Evolutionary conservation across 352 stramenopile species (phyloP), one percentile per base, ranked within the genome.

Genomic region (Halophytophthora batemanensis): DNA sequence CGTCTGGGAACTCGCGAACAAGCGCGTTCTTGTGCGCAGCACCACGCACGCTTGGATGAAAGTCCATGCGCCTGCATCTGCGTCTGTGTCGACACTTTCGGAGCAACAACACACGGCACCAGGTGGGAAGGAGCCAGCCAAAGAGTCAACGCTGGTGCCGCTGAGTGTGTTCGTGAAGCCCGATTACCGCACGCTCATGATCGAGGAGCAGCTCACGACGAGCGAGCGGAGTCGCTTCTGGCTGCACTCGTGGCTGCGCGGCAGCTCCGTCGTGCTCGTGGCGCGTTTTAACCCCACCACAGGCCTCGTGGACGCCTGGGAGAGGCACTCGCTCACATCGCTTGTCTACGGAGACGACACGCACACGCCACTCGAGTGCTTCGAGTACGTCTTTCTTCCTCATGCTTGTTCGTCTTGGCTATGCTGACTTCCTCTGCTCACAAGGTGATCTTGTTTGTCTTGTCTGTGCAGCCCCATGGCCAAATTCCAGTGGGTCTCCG

Each of bases 221-320:
- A 83, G 72, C 44, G 84, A 94, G 45, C 57, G 72, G 34, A 72
- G 71, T 15, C 65, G 66, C 1, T 75, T 89, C 41, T 90, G 82
- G 81, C 51, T 94, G 1, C 76, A 93, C 56, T 83, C 82, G 4
- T 94, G 84, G 84, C 58, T 94, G 13, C 76, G 82, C 8, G 82
- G 84, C n/a, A 66, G 71, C 13, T 71, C 78, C 0, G 50, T 53
- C 6, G 46, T 94, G n/a, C 28, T 82, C 6, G 45, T 93, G 5
- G 73, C 64, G 11, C 66, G 63, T 0, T n/a, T 89, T 6, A 46
- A 75, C 6, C 80, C 75, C 0, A 59, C 56, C 22, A 61, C 62
- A 2, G 51, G 50, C 17, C 18, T 25, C 12, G 45, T 88, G 8
- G 56, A 29, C 2, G 74, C 72, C 6, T 90, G 73, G 70, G 64